phyloP scores from a whole-genome alignment of 148 eudicot species.

The Fagopyrum tataricum region DNA sequence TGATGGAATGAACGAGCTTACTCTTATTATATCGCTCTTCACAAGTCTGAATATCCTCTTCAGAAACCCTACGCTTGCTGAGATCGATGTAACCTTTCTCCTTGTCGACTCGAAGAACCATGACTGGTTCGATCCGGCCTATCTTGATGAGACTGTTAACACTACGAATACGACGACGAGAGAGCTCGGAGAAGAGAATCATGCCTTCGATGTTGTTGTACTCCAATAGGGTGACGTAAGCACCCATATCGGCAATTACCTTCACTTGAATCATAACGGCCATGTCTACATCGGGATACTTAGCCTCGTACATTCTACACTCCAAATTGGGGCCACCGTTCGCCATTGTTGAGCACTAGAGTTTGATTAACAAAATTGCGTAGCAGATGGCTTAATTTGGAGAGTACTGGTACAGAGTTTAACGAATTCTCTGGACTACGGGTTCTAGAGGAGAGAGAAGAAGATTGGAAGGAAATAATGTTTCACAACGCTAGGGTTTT shows the following conservation, averaged over 20 bases:
- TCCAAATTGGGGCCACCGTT: slow-evolving; percentile 46
- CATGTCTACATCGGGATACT: slow-evolving; percentile 85
- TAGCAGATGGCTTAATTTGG: no score
- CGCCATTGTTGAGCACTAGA: slow-evolving; percentile 15
- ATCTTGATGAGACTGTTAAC: slow-evolving; percentile 84
- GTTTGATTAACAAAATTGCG: no score
- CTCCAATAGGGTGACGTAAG: slow-evolving; percentile 73
- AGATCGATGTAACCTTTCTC: slow-evolving; percentile 92
- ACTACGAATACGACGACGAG: slow-evolving; percentile 84
- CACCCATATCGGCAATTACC: slow-evolving; percentile 90
- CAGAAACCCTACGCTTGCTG: slow-evolving; percentile 85
- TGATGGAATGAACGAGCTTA: slow-evolving; percentile 93
- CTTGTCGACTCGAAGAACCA: slow-evolving; percentile 85
- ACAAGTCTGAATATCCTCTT: slow-evolving; percentile 81
- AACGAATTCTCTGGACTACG: no score
- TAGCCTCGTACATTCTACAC: slow-evolving; percentile 87
- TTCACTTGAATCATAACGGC: slow-evolving; percentile 97
- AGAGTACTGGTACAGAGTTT: background rate
- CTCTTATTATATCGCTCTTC: slow-evolving; percentile 95
- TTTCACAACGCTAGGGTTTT: background rate
- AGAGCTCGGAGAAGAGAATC: slow-evolving; percentile 89
- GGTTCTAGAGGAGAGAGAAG: background rate
- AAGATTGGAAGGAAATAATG: background rate
- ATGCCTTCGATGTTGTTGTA: slow-evolving; percentile 98
- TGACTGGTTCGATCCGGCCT: slow-evolving; percentile 87